Evolutionary conservation across 225 moss, liverwort and hornwort species (phyloP).

Genomic region (Rhytidiadelphus loreus): DNA sequence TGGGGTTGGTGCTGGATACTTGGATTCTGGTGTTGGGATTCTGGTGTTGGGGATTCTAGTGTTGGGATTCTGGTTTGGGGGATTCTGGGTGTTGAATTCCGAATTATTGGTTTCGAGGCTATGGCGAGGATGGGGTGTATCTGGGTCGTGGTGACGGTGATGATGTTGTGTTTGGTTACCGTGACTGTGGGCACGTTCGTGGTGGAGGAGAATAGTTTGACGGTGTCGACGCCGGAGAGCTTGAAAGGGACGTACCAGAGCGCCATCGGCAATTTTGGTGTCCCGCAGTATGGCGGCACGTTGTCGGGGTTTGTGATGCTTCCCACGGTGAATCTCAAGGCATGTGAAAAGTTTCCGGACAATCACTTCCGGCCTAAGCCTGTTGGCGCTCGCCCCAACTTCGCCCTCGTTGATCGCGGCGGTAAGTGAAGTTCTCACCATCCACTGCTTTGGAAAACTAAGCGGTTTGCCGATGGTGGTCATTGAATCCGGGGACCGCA

Average conservation of each 20-base stretch:
- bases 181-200: conserved; percentile 26
- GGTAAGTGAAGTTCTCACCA: conserved; percentile 3
- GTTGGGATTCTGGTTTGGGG: not conserved
- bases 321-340: conserved; percentile 19
- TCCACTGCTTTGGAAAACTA: not conserved
- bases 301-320: conserved; percentile 53
- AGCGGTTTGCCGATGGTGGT: not conserved
- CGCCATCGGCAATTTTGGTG: conserved; percentile 94
- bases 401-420: conserved; percentile 79
- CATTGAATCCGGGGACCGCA: not conserved
- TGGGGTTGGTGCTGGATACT: not conserved
- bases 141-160: not conserved
- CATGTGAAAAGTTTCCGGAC: conserved; percentile 19
- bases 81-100: not conserved
- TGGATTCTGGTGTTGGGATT: not conserved
- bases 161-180: not conserved
- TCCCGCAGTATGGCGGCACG: conserved; percentile 94
- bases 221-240: conserved; percentile 43
- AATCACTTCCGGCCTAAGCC: not conserved
- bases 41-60: not conserved
- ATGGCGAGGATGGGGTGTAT: conserved; percentile 4
- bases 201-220: conserved; percentile 78
- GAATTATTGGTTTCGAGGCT: not conserved
- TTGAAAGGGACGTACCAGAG: conserved; percentile 56
- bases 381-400: conserved; percentile 34